Base-by-base conservation (phyloP, 2,329 filamentous ascomycete genomes). In the Aureobasidium melanogenum region DNA sequence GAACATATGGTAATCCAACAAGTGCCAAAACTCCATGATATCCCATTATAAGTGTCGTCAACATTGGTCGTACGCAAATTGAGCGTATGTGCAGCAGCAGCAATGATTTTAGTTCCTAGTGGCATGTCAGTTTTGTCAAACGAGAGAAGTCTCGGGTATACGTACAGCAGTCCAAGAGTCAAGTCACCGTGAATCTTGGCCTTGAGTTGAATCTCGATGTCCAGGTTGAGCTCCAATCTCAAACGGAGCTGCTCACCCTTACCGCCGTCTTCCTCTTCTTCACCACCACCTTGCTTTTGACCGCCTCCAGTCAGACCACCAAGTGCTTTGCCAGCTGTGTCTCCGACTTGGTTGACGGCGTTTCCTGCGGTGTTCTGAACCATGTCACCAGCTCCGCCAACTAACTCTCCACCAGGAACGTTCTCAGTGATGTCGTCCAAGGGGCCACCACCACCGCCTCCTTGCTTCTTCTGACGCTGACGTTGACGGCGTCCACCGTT, bases 121-220 rank as follows among this genome's bases (percentile, higher is more conserved):
- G 14, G n/a, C 28, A 32, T 36, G 61, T 63, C n/a, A 63, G 61
- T 36, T 22, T 46, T 36, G 24, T 36, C 17, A 22, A 8, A 24
- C 3, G 5, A 24, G 47, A 44, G 17, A 22, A 26, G 19, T 50
- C n/a, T 32, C 12, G 24, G 34, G 7, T 5, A 47, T 74, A 71
- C 75, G 71, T 75, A 78, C 76, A 81, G 74, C 67, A 81, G 67
- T 69, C 79, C 82, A 59, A 85, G 69, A n/a, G 83, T 85, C 63
- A 85, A 73, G 67, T 85, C 83, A 73, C 83, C 83, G 65, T 84
- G 82, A 66, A 85, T 85, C 72, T 82, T 84, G n/a, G 83, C 83
- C 75, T 85, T 85, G 50, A 85, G 72, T 68, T 85, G 81, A 60
- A 85, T 78, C 69, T 85, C 83, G 69, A 85, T 83, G 69, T 85